Conservation (phyloP, 306 rosid genomes). For the Mimosa bimucronata region DNA sequence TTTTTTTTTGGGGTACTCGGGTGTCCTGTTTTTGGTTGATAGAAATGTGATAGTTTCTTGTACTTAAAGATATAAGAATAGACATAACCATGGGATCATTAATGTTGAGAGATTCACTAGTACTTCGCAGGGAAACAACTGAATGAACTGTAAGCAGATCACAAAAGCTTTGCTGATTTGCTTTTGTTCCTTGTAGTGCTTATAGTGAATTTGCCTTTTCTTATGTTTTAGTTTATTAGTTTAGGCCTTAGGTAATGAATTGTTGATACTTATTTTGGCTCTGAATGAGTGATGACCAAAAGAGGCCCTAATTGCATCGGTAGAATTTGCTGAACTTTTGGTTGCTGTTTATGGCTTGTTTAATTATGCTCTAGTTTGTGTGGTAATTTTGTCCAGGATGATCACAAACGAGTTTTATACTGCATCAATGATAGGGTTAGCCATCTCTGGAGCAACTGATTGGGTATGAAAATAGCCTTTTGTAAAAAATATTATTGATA, state of each 20-base stretch:
- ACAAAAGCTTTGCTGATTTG: neutral
- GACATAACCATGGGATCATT: neutral
- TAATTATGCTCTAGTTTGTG: conserved; percentile 12
- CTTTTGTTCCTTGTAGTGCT: neutral
- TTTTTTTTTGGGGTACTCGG: neutral
- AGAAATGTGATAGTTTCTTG: neutral
- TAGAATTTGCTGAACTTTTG: neutral
- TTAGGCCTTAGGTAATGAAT: neutral
- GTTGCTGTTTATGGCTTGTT: neutral
- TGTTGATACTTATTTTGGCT: neutral
- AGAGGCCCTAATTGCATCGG: neutral
- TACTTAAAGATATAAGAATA: neutral
- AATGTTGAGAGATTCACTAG: neutral
- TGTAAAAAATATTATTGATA: neutral
- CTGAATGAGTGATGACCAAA: neutral
- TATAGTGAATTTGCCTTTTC: neutral
- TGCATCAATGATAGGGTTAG: conserved; percentile 80
- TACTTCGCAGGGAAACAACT: neutral
- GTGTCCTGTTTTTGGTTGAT: neutral
- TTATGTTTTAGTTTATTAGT: neutral
- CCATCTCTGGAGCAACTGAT: conserved; percentile 80
- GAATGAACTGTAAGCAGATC: neutral
- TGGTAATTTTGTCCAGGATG: conserved; percentile 59
- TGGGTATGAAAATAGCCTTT: conserved; percentile 59
- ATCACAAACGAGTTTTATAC: conserved; percentile 73